Percentiles rank a stretch among this genome's conserved stretches.
Evolutionary conservation across 129 eudicot genomes (phyloP).

Genomic region (Lonicera japonica): DNA sequence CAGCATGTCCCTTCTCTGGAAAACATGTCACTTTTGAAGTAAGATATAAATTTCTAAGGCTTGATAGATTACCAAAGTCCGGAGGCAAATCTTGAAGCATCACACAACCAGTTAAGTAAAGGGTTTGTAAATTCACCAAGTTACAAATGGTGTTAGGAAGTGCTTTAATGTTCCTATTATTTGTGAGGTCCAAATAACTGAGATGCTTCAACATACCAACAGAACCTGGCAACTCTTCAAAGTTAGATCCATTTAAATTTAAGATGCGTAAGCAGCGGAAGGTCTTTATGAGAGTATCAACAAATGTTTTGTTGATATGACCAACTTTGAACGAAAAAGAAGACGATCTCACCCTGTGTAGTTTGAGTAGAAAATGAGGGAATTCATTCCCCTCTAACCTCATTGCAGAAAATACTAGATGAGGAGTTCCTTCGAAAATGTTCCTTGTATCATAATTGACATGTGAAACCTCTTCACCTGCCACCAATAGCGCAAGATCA

Average conservation of each 20-base stretch:
- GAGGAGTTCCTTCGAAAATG: conserved; percentile 13
- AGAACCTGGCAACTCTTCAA: conserved; percentile 30
- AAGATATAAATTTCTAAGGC: conserved; percentile 12
- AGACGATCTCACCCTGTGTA: conserved; percentile 19
- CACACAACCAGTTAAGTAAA: conserved; percentile 21
- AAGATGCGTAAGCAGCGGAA: conserved; percentile 24
- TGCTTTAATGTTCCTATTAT: conserved; percentile 7
- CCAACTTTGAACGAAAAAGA: conserved; percentile 14
- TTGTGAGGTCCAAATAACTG: conserved; percentile 15
- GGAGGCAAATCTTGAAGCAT: conserved; percentile 20
- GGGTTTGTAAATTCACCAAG: conserved; percentile 30
- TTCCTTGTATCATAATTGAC: conserved; percentile 2
- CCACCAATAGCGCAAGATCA: conserved; percentile 28
- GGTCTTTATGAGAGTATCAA: conserved; percentile 7
- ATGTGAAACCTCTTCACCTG: conserved; percentile 12
- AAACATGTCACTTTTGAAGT: conserved; percentile 12
- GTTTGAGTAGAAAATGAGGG: conserved; percentile 4
- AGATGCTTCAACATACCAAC: conserved; percentile 24
- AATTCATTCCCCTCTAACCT: neutral
- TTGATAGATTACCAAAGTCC: conserved; percentile 6
- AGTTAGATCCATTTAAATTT: conserved; percentile 15
- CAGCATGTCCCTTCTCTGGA: neutral
- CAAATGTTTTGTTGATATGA: conserved; percentile 4
- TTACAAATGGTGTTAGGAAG: conserved; percentile 24
- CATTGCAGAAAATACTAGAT: conserved; percentile 17